Evolutionary conservation across 345 rosid species (phyloP).

Genomic region (Pugionium dolabratum): DNA sequence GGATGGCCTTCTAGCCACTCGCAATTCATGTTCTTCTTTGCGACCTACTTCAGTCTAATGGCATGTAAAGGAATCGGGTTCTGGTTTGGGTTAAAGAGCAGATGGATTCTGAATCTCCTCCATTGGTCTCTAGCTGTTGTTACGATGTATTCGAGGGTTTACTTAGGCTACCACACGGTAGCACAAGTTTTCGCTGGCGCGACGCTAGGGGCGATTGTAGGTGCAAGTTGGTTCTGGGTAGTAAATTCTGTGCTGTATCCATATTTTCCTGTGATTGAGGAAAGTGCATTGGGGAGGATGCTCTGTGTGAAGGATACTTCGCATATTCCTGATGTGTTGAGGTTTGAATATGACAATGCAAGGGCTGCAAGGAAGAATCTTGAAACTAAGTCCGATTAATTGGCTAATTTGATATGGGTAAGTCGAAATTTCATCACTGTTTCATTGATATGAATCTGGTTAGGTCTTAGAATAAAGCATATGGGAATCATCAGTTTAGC

Average conservation of each 20-base stretch:
- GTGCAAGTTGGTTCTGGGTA: conserved; percentile 77
- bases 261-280: conserved; percentile 75
- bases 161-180: conserved; percentile 84
- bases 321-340: conserved; percentile 76
- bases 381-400: conserved; percentile 55
- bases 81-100: conserved; percentile 50
- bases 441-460: conserved; percentile 8
- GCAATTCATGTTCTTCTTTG: conserved; percentile 89
- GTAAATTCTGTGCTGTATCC: conserved; percentile 55
- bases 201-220: conserved; percentile 58
- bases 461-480: conserved; percentile 12
- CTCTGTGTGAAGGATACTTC: conserved; percentile 91
- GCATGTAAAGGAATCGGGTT: conserved; percentile 63
- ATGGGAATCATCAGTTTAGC: not conserved
- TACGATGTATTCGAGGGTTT: conserved; percentile 92
- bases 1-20: conserved; percentile 99
- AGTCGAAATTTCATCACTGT: conserved; percentile 16
- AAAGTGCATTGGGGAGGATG: conserved; percentile 70
- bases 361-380: conserved; percentile 65
- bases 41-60: conserved; percentile 60
- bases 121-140: conserved; percentile 69
- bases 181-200: conserved; percentile 92
- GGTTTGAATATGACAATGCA: conserved; percentile 94
- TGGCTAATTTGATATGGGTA: conserved; percentile 36
- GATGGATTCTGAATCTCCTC: conserved; percentile 47